Conservation (phyloP, 768 basidiomycete species). For the Tricholoma hemisulphureum region DNA sequence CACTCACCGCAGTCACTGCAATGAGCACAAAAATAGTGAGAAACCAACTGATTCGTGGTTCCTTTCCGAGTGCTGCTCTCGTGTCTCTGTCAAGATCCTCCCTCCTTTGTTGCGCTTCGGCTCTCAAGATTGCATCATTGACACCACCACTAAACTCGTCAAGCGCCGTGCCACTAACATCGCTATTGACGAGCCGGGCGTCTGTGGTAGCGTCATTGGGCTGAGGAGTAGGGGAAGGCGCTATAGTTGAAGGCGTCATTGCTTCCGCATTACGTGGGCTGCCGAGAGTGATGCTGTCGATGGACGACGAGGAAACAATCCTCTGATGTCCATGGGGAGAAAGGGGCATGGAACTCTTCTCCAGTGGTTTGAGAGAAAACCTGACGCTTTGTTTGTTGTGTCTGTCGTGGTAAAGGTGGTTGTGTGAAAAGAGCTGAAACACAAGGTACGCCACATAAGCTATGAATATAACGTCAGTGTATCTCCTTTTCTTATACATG, state of each 20-base stretch:
- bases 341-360: neutral
- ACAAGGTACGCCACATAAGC: conserved; percentile 71
- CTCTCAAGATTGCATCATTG: conserved; percentile 1
- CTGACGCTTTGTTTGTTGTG: conserved; percentile 43
- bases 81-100: conserved; percentile 6
- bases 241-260: neutral
- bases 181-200: neutral
- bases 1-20: conserved; percentile 60
- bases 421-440: conserved; percentile 81
- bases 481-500: neutral
- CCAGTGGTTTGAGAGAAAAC: conserved; percentile 24
- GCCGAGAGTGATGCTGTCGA: neutral
- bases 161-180: neutral
- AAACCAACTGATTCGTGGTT: conserved; percentile 57
- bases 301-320: too few relatives aligned
- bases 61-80: conserved; percentile 18
- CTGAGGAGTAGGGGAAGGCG: neutral
- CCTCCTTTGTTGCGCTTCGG: neutral
- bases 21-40: conserved; percentile 56
- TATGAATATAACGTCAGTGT: conserved; percentile 22
- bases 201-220: neutral
- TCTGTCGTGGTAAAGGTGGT: conserved; percentile 59
- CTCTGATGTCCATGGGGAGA: neutral
- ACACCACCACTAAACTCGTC: neutral
- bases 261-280: neutral